Evolutionary conservation across 2,329 filamentous ascomycete species (phyloP).

Genomic region (Lachnellula hyalina): DNA sequence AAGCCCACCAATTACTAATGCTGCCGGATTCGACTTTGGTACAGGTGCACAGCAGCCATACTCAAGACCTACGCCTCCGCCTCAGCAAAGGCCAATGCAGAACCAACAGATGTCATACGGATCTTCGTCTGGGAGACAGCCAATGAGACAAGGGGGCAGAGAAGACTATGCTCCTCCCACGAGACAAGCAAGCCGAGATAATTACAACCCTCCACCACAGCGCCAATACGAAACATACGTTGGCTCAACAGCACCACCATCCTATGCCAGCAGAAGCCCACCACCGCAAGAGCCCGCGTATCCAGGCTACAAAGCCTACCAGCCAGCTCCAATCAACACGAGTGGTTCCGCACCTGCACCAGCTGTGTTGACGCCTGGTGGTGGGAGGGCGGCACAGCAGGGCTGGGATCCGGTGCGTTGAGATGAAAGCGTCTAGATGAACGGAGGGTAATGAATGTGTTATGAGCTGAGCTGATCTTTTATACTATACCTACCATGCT

Average conservation of each 20-base stretch:
- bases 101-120: slow-evolving; percentile 4
- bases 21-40: slow-evolving; percentile 25
- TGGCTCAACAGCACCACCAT: slow-evolving; percentile 14
- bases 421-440: too few species aligned
- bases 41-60: slow-evolving; percentile 10
- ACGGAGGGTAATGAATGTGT: too few species aligned
- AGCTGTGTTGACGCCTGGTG: slow-evolving; percentile 5
- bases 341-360: slow-evolving; percentile 1
- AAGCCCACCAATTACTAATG: slow-evolving; percentile 23
- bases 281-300: slow-evolving; percentile 19
- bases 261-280: slow-evolving; percentile 23
- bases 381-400: slow-evolving; percentile 8
- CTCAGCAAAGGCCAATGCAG: not conserved
- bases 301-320: slow-evolving; percentile 23
- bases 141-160: slow-evolving; percentile 2
- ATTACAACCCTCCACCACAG: slow-evolving; percentile 6
- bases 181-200: slow-evolving; percentile 5
- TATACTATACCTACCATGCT: too few species aligned
- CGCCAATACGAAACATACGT: slow-evolving; percentile 7
- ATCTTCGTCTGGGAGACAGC: slow-evolving; percentile 3
- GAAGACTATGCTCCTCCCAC: slow-evolving; percentile 8
- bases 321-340: slow-evolving; percentile 5
- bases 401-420: slow-evolving; percentile 24
- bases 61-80: slow-evolving; percentile 10
- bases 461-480: too few species aligned